Conservation (phyloP, 768 basidiomycete species). For the Termitomyces sp. region DNA sequence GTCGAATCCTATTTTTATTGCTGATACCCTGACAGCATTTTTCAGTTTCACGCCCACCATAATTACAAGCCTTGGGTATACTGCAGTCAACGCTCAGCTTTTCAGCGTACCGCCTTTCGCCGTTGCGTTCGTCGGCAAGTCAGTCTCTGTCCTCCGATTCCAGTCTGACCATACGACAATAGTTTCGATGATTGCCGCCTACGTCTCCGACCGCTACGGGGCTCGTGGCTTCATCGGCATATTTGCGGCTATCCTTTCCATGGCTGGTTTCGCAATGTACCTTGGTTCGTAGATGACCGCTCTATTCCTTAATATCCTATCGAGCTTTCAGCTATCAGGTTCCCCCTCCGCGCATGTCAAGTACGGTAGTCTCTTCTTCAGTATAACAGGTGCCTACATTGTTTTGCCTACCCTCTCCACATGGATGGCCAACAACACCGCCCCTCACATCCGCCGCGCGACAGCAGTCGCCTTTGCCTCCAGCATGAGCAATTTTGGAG, state of each 20-base stretch:
- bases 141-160: not conserved
- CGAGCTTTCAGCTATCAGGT: conserved; percentile 16
- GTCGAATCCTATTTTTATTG: no score
- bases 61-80: conserved; percentile 41
- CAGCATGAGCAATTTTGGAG: conserved; percentile 52
- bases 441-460: conserved; percentile 50
- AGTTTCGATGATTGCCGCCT: conserved; percentile 33
- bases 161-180: not conserved
- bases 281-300: conserved; percentile 29
- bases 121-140: conserved; percentile 39
- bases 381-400: conserved; percentile 46
- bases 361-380: conserved; percentile 53
- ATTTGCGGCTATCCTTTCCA: conserved; percentile 33
- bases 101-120: conserved; percentile 57
- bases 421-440: conserved; percentile 59
- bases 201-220: conserved; percentile 46
- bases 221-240: conserved; percentile 44
- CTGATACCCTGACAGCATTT: no score
- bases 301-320: not conserved
- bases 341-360: conserved; percentile 32
- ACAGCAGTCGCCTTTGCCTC: conserved; percentile 53
- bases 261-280: conserved; percentile 50
- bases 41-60: not conserved
- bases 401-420: conserved; percentile 46
- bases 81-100: conserved; percentile 47